Conservation (phyloP, 306 rosid genomes). For the Castanea sativa region DNA sequence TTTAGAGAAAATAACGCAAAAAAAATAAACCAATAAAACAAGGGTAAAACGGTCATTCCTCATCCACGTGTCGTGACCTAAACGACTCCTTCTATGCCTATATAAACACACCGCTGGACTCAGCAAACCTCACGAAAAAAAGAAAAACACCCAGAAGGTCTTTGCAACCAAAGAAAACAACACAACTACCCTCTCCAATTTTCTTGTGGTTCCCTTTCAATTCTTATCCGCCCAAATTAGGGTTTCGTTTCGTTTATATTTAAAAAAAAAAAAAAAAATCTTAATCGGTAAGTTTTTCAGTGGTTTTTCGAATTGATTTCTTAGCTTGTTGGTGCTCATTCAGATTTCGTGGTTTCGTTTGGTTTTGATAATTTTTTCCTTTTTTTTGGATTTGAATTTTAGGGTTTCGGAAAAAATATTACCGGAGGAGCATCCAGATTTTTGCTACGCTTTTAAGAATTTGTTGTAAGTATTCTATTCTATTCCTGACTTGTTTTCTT, state of each 20-base stretch:
- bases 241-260: not conserved
- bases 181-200: not conserved
- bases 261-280: too few relatives aligned
- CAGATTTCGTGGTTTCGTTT: not conserved
- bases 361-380: not conserved
- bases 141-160: not conserved
- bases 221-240: not conserved
- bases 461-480: not conserved
- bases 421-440: not conserved
- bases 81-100: not conserved
- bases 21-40: not conserved
- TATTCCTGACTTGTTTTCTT: not conserved
- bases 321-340: too few relatives aligned
- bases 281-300: not conserved
- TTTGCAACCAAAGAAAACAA: not conserved
- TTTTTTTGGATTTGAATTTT: not conserved
- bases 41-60: not conserved
- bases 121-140: not conserved
- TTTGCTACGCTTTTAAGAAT: not conserved
- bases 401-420: not conserved
- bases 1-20: not conserved
- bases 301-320: not conserved
- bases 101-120: not conserved
- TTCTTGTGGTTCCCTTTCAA: not conserved
- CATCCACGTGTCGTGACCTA: not conserved